Conservation (phyloP, 2,329 filamentous ascomycete genomes). For the Lachnellula suecica region DNA sequence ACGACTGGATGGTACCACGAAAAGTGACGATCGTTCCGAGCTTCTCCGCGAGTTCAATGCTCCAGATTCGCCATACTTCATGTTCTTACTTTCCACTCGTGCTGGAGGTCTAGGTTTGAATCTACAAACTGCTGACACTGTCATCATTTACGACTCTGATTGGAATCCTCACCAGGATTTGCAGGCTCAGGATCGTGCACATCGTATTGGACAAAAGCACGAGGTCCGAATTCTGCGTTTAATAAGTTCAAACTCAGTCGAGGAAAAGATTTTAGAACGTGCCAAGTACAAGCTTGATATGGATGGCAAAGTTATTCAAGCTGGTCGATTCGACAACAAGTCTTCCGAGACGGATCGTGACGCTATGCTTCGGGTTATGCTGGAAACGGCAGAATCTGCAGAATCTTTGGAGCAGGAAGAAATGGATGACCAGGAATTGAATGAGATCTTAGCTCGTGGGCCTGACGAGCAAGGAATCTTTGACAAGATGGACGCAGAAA, state of each 20-base stretch:
- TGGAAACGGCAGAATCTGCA: slow-evolving; percentile 77
- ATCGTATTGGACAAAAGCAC: slow-evolving; percentile 99
- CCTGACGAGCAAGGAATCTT: slow-evolving; percentile 78
- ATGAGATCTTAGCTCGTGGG: slow-evolving; percentile 86
- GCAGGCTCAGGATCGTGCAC: slow-evolving; percentile 98
- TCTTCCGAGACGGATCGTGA: slow-evolving; percentile 98
- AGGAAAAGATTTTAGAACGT: slow-evolving; percentile 97
- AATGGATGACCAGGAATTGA: slow-evolving; percentile 98
- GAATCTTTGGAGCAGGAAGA: slow-evolving; percentile 80
- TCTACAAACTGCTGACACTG: slow-evolving; percentile 94
- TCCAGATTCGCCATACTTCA: slow-evolving; percentile 89
- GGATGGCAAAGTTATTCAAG: slow-evolving; percentile 99
- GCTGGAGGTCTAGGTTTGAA: slow-evolving; percentile 97
- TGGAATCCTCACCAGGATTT: slow-evolving; percentile 99
- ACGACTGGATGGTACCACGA: slow-evolving; percentile 93
- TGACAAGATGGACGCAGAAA: slow-evolving; percentile 79
- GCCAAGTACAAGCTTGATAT: slow-evolving; percentile 98
- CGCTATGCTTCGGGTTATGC: slow-evolving; percentile 88
- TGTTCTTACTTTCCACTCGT: slow-evolving; percentile 97
- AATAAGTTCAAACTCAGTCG: slow-evolving; percentile 94
- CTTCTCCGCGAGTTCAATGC: slow-evolving; percentile 87
- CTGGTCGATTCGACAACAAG: slow-evolving; percentile 99
- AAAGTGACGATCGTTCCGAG: slow-evolving; percentile 94
- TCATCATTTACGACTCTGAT: slow-evolving; percentile 99
- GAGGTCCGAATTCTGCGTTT: slow-evolving; percentile 95